Percentiles rank a stretch among this genome's conserved stretches.
Evolutionary conservation across 2,329 filamentous ascomycete species (phyloP).

Genomic region (Rhynchosporium secalis): DNA sequence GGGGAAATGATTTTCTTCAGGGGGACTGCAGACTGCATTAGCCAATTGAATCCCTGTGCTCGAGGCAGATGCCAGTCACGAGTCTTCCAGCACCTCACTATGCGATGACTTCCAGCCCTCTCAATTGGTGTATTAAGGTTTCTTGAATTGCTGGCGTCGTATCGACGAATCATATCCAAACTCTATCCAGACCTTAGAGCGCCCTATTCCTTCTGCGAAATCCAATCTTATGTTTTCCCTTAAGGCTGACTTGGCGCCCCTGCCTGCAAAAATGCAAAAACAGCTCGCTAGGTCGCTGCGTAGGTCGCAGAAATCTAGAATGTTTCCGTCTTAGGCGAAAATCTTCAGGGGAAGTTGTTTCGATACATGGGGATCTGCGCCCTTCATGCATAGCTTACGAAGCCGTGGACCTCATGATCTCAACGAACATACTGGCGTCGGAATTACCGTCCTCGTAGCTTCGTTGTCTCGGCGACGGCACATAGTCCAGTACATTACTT

Average conservation of each 20-base stretch:
- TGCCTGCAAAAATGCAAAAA: slow-evolving; percentile 18
- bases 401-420: not conserved
- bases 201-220: slow-evolving; percentile 29
- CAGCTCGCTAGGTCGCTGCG: not conserved
- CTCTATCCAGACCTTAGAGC: slow-evolving; percentile 24
- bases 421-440: not conserved
- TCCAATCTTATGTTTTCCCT: slow-evolving; percentile 28
- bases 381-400: not conserved
- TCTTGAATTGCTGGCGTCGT: slow-evolving; percentile 11
- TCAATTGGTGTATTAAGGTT: slow-evolving; percentile 12
- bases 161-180: slow-evolving; percentile 14
- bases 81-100: slow-evolving; percentile 5
- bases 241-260: slow-evolving; percentile 29
- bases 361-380: not conserved
- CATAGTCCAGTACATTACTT: too few relatives aligned
- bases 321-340: not conserved
- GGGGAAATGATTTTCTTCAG: slow-evolving; percentile 27
- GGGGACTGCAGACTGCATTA: slow-evolving; percentile 19
- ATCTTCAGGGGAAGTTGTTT: not conserved
- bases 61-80: slow-evolving; percentile 20
- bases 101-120: not conserved
- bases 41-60: slow-evolving; percentile 16
- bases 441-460: not conserved
- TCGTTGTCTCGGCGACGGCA: not conserved
- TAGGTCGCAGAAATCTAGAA: not conserved